A percentile compares a stretch with the other conserved stretches of the same genome.
These are phyloP conservation scores for Populus hybrid DNA, from an alignment of 441 rosid species.

Conservation along the genomic window DNA sequence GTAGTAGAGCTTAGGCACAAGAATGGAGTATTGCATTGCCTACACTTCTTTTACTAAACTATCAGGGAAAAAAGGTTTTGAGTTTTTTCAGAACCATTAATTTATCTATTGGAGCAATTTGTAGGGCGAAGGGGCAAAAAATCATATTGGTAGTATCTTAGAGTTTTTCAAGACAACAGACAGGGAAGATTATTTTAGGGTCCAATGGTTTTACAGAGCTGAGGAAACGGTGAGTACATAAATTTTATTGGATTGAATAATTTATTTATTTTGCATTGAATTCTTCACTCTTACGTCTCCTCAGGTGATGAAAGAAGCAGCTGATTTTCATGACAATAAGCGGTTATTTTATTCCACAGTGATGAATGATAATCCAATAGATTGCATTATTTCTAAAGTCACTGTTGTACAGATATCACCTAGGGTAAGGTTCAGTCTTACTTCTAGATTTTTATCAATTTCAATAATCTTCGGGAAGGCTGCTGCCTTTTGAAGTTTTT, in stretches of 20 bases:
- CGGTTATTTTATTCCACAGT: slow-evolving; percentile 83
- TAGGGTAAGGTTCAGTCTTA: slow-evolving; percentile 42
- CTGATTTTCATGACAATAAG: slow-evolving; percentile 58
- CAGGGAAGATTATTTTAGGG: slow-evolving; percentile 70
- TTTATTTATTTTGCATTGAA: slow-evolving; percentile 12
- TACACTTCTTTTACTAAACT: not conserved
- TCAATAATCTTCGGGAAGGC: not conserved
- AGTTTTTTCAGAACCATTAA: not conserved
- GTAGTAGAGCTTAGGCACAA: not conserved
- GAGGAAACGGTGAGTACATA: slow-evolving; percentile 71
- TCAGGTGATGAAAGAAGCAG: slow-evolving; percentile 69
- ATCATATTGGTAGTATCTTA: slow-evolving; percentile 63
- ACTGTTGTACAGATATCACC: slow-evolving; percentile 47
- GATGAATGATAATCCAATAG: slow-evolving; percentile 85
- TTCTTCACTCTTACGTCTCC: slow-evolving; percentile 15
- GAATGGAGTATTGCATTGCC: not conserved
- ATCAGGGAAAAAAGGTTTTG: not conserved
- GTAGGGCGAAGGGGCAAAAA: slow-evolving; percentile 65
- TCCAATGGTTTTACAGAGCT: slow-evolving; percentile 92
- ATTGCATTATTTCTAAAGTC: slow-evolving; percentile 77
- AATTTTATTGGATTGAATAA: slow-evolving; percentile 15
- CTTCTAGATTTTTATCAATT: not conserved
- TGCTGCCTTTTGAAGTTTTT: slow-evolving; percentile 11
- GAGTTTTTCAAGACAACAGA: slow-evolving; percentile 78
- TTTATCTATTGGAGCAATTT: slow-evolving; percentile 10